These are phyloP conservation scores for Vararia minispora DNA, from an alignment of 768 basidiomycete species.

Conservation along the genomic window DNA sequence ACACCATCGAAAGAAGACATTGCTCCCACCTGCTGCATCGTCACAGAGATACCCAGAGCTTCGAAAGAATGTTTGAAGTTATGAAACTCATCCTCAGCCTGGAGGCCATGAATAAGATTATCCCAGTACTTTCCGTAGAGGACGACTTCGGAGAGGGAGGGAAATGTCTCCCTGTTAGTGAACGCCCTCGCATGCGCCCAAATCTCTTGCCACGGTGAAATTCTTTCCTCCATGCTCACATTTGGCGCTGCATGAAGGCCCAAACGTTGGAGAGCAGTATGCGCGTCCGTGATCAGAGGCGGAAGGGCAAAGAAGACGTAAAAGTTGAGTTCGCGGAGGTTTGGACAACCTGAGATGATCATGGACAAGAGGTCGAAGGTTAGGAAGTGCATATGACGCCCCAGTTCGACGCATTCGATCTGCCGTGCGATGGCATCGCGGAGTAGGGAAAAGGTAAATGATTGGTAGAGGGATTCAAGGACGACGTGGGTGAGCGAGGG, in stretches of 20 bases:
- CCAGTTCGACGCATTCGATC: conserved; percentile 46
- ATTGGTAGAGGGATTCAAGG: conserved; percentile 36
- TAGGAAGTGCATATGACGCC: conserved; percentile 43
- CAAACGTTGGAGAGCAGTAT: conserved; percentile 29
- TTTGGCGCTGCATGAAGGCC: conserved; percentile 43
- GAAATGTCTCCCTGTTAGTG: conserved; percentile 28
- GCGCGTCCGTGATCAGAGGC: conserved; percentile 11
- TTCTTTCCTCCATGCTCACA: conserved; percentile 14
- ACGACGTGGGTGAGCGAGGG: conserved; percentile 43
- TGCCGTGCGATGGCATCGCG: conserved; percentile 25
- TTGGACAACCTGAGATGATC: conserved; percentile 35
- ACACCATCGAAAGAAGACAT: too few species aligned
- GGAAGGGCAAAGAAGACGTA: conserved; percentile 20
- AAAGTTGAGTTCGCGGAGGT: conserved; percentile 43
- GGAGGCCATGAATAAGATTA: conserved; percentile 23
- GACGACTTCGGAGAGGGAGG: conserved; percentile 32
- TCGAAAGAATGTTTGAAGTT: too few species aligned
- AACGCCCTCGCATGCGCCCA: conserved; percentile 37
- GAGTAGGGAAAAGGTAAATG: conserved; percentile 15
- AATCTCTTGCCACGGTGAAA: conserved; percentile 27
- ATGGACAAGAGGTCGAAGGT: conserved; percentile 34
- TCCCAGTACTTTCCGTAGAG: conserved; percentile 44
- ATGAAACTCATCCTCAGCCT: too few species aligned
- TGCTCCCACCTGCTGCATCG: too few species aligned
- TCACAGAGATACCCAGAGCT: too few species aligned